Percentiles rank a stretch among this genome's conserved stretches.
Conservation (phyloP, 1,139 yeast species). For the Debaryomycetaceae sp. region DNA sequence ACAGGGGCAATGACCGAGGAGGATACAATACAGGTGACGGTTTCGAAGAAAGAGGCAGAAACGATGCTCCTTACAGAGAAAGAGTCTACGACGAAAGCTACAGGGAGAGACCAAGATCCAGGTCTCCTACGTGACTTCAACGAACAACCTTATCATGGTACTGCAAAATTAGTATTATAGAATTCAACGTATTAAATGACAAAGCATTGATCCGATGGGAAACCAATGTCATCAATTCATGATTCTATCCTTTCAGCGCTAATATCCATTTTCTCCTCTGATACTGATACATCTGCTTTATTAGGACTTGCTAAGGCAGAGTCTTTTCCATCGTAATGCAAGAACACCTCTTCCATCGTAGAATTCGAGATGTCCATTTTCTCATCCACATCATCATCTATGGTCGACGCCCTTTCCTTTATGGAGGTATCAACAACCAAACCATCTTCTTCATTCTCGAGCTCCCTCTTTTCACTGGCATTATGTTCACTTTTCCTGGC, state of each 20-base stretch:
- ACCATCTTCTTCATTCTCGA: background rate
- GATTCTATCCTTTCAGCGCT: constrained; percentile 5
- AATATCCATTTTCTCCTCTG: constrained; percentile 10
- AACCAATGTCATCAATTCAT: background rate
- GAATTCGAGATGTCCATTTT: constrained; percentile 11
- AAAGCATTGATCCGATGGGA: background rate
- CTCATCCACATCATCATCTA: constrained; percentile 5
- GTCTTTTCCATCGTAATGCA: background rate
- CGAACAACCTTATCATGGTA: background rate
- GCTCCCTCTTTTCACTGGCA: background rate
- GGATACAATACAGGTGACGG: constrained; percentile 3
- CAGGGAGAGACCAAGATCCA: constrained; percentile 14
- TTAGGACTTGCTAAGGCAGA: background rate
- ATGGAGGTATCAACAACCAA: background rate
- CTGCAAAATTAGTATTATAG: background rate
- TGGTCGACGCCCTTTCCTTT: background rate
- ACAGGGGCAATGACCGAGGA: constrained; percentile 16
- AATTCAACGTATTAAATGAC: background rate
- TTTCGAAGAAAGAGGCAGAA: constrained; percentile 7
- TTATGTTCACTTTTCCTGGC: background rate
- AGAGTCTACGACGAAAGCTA: constrained; percentile 7
- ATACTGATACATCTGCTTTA: background rate
- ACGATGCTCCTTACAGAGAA: constrained; percentile 10
- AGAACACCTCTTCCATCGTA: constrained; percentile 6
- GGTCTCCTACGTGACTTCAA: constrained; percentile 10